Percentiles rank a stretch among this genome's conserved stretches.
phyloP scores from a whole-genome alignment of 495 filamentous ascomycete genomes.

The Aspergillus coremiiformis region DNA sequence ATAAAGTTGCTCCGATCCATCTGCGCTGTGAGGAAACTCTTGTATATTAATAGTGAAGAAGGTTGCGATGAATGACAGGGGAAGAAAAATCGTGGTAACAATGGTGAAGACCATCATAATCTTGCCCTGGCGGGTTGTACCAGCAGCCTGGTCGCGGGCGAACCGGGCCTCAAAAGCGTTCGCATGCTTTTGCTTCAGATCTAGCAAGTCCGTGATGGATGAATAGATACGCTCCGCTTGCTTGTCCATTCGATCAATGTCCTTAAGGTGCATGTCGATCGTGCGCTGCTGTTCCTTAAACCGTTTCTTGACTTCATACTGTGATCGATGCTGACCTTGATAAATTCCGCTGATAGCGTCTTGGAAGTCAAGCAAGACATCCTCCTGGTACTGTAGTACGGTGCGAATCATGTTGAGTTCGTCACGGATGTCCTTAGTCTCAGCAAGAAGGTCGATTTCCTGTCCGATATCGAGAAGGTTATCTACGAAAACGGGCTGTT shows the following conservation, averaged over 20 bases:
- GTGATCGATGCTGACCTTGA: slow-evolving; percentile 34
- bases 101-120: slow-evolving; percentile 72
- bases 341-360: slow-evolving; percentile 47
- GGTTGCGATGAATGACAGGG: slow-evolving; percentile 58
- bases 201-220: slow-evolving; percentile 55
- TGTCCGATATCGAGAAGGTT: slow-evolving; percentile 59
- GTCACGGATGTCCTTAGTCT: slow-evolving; percentile 66
- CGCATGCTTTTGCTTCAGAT: slow-evolving; percentile 60
- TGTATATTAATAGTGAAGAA: slow-evolving; percentile 59
- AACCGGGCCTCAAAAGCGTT: slow-evolving; percentile 65
- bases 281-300: slow-evolving; percentile 54
- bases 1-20: slow-evolving; percentile 31
- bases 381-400: slow-evolving; percentile 52
- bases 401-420: slow-evolving; percentile 65
- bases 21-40: slow-evolving; percentile 39
- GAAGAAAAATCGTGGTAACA: slow-evolving; percentile 62
- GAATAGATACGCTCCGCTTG: slow-evolving; percentile 59
- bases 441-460: slow-evolving; percentile 57
- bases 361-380: slow-evolving; percentile 49
- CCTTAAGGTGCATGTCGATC: slow-evolving; percentile 55
- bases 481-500: slow-evolving; percentile 51
- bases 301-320: slow-evolving; percentile 49
- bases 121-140: slow-evolving; percentile 59
- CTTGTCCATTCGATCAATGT: slow-evolving; percentile 61
- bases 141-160: slow-evolving; percentile 57